Base-by-base conservation (phyloP, 192 early-diverging fungal species). In the Spizellomyces punctatus region DNA sequence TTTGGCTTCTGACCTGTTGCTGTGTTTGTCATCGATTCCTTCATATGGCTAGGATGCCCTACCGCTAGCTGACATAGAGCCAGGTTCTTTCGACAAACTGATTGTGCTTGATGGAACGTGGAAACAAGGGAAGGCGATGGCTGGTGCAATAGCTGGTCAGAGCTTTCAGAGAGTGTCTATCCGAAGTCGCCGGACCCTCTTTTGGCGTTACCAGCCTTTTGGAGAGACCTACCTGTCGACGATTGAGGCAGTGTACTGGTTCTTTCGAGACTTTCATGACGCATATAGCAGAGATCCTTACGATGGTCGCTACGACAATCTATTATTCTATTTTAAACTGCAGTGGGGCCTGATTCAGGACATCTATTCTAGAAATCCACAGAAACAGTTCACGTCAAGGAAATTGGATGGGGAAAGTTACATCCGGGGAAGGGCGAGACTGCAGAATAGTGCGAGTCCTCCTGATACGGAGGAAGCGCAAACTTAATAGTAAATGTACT, bases 41-140 rank as follows among this genome's bases (percentile, higher is more conserved):
- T 10, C 41, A 72, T 21, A 14, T n/a, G 21, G 16, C 9, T 16
- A 83, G 89, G 81, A 89, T 47, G 90, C 94, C 2, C 81, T 87
- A 44, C 86, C 89, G 6, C 77, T 95, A 1, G 72, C 77, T 4
- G 82, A 94, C 41, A 55, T 75, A 10, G 27, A 67, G 36, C 65
- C 45, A 12, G 7, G 14, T 7, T 21, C 58, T 84, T 96, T 61
- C 85, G 91, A 46, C 80, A 81, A 81, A 54, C 68, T 95, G 6
- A 76, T 96, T 61, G 95, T 98, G 8, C 88, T 98, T 55, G 95
- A 98, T 74, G 96, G 96, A n/a, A 98, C 95, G 12, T 98, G 96
- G 96, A 79, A 82, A 17, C 95, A 98, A 63, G 93, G 93, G 22
- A 74, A 71, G 22, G 67, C 72, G 12, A 86, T 83, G 82, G 71